Conservation (phyloP, 2,329 filamentous ascomycete species). For the Aschersonia sp. region DNA sequence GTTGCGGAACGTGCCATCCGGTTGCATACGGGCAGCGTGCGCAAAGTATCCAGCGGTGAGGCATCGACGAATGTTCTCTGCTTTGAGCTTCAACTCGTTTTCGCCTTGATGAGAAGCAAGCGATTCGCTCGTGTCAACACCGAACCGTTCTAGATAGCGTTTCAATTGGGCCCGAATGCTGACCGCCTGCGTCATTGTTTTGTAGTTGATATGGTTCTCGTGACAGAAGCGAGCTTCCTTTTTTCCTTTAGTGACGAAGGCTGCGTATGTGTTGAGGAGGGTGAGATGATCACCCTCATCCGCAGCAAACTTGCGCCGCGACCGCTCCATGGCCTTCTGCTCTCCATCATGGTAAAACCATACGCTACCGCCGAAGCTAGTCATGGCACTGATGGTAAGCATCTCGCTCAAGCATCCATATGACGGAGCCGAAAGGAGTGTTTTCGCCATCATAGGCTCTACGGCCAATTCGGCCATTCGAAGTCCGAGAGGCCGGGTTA, state of each 20-base stretch:
- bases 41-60: conserved; percentile 85
- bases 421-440: conserved; percentile 56
- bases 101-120: conserved; percentile 21
- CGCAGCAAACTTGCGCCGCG: conserved; percentile 69
- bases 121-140: conserved; percentile 52
- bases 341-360: conserved; percentile 73
- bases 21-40: conserved; percentile 84
- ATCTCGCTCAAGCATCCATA: conserved; percentile 78
- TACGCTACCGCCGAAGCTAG: conserved; percentile 65
- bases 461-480: conserved; percentile 89
- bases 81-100: conserved; percentile 22
- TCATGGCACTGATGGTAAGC: conserved; percentile 87
- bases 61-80: conserved; percentile 69
- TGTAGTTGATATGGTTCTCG: conserved; percentile 77
- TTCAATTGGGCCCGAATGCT: conserved; percentile 78
- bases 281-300: conserved; percentile 92
- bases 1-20: conserved; percentile 78
- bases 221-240: conserved; percentile 80
- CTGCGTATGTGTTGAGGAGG: conserved; percentile 82
- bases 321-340: conserved; percentile 59
- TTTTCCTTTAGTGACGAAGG: conserved; percentile 69
- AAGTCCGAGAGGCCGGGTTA: conserved; percentile 75
- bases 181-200: conserved; percentile 65
- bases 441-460: conserved; percentile 92
- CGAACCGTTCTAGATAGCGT: conserved; percentile 76